Conservation (phyloP, 805 yeast species). For the Saturnispora dispora region DNA sequence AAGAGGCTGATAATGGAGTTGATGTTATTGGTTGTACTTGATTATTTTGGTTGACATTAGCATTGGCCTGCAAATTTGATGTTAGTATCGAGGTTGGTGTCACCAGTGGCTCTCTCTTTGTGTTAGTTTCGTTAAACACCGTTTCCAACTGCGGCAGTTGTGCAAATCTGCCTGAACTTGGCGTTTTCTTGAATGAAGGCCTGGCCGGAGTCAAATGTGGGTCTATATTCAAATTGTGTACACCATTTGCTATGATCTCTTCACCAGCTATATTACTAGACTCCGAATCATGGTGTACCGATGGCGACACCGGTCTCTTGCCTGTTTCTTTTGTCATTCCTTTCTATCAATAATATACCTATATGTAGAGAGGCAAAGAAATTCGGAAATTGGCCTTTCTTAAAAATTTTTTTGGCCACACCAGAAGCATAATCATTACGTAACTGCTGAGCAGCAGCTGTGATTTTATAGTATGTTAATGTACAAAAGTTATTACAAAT, state of each 20-base stretch:
- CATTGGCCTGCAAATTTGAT: conserved; percentile 12
- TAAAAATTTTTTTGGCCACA: neutral
- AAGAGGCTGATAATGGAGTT: conserved; percentile 8
- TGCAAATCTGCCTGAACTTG: conserved; percentile 8
- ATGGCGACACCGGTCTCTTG: neutral
- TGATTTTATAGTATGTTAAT: neutral
- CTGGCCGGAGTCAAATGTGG: conserved; percentile 2
- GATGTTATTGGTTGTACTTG: conserved; percentile 1
- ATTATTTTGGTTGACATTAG: neutral
- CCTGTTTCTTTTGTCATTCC: neutral
- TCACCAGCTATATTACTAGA: neutral
- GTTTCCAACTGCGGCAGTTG: conserved; percentile 14
- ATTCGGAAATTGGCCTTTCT: neutral
- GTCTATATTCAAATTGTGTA: neutral
- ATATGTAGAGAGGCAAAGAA: neutral
- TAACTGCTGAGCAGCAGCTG: neutral
- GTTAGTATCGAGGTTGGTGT: conserved; percentile 9
- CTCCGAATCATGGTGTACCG: neutral
- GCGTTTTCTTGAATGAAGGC: conserved; percentile 8
- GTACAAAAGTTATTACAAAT: neutral
- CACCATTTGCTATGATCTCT: neutral
- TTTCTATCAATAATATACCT: neutral
- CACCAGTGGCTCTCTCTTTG: neutral
- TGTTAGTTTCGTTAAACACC: neutral
- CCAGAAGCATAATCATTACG: neutral